Conservation (phyloP, 106 monocot species). For the Phalaenopsis aphrodite region DNA sequence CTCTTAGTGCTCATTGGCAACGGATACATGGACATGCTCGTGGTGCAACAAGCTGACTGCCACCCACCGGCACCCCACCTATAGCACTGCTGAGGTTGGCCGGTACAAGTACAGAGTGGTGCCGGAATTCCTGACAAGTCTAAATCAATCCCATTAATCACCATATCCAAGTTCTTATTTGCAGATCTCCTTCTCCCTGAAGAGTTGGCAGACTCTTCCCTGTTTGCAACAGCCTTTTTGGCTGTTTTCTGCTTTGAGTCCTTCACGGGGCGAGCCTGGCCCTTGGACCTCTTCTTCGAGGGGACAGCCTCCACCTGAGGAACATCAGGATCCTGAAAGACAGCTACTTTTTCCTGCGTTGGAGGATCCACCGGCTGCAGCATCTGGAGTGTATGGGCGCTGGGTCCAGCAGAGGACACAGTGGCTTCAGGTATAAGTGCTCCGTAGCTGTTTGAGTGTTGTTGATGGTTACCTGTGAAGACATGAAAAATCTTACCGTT, state of each 20-base stretch:
- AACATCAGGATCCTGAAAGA: slow-evolving; percentile 7
- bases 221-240: slow-evolving; percentile 26
- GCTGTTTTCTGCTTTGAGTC: slow-evolving; percentile 48
- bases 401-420: background rate
- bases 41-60: slow-evolving; percentile 60
- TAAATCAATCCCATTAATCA: slow-evolving; percentile 54
- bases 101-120: slow-evolving; percentile 46
- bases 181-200: slow-evolving; percentile 10
- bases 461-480: slow-evolving; percentile 15
- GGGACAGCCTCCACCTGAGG: slow-evolving; percentile 4
- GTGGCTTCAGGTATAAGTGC: slow-evolving; percentile 3
- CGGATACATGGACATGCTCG: slow-evolving; percentile 35
- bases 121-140: slow-evolving; percentile 46
- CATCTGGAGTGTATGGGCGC: slow-evolving; percentile 31
- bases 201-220: slow-evolving; percentile 8
- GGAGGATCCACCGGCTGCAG: slow-evolving; percentile 24
- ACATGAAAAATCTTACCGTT: slow-evolving; percentile 23
- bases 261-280: slow-evolving; percentile 26
- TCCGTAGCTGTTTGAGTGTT: slow-evolving; percentile 11
- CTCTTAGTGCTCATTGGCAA: slow-evolving; percentile 40
- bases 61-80: slow-evolving; percentile 54
- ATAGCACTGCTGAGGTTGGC: slow-evolving; percentile 38
- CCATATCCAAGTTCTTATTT: slow-evolving; percentile 32
- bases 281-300: slow-evolving; percentile 39
- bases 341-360: slow-evolving; percentile 11